A percentile compares a stretch with the other conserved stretches of the same genome.
Conservation (phyloP, 2,329 filamentous ascomycete genomes). For the Fusarium chaquense region DNA sequence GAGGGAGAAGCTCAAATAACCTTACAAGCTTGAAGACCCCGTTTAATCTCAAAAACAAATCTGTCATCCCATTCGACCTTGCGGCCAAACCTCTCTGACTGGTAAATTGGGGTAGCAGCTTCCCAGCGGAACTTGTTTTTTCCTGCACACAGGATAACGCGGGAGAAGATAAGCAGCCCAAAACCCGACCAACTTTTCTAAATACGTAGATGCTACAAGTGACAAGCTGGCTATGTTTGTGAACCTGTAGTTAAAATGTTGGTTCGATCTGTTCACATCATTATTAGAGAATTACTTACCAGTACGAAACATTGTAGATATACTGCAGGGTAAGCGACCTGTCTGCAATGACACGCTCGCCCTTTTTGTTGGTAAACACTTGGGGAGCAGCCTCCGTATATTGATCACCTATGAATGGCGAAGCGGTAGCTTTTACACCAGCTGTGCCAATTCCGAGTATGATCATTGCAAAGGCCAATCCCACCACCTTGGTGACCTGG, state of each 20-base stretch:
- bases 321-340: not conserved
- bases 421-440: not conserved
- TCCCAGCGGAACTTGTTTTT: constrained; percentile 2
- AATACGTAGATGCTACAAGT: not conserved
- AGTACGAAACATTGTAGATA: constrained; percentile 1
- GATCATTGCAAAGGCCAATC: not conserved
- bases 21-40: constrained; percentile 5
- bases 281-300: not conserved
- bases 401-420: not conserved
- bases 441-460: not conserved
- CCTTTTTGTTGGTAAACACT: not conserved
- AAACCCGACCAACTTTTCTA: not conserved
- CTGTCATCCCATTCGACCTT: constrained; percentile 9
- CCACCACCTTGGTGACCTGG: not conserved
- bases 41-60: constrained; percentile 9
- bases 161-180: not conserved
- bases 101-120: not conserved
- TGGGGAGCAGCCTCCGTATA: not conserved
- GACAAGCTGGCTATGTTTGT: constrained; percentile 5
- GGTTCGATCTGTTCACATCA: not conserved
- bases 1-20: not conserved
- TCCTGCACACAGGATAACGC: not conserved
- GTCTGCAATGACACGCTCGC: not conserved
- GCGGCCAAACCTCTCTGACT: not conserved
- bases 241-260: not conserved